A percentile compares a stretch with the other conserved stretches of the same genome.
These are phyloP conservation scores for Chaetomiaceae sp. DNA, from an alignment of 2,329 filamentous ascomycete species.

Conservation along the genomic window DNA sequence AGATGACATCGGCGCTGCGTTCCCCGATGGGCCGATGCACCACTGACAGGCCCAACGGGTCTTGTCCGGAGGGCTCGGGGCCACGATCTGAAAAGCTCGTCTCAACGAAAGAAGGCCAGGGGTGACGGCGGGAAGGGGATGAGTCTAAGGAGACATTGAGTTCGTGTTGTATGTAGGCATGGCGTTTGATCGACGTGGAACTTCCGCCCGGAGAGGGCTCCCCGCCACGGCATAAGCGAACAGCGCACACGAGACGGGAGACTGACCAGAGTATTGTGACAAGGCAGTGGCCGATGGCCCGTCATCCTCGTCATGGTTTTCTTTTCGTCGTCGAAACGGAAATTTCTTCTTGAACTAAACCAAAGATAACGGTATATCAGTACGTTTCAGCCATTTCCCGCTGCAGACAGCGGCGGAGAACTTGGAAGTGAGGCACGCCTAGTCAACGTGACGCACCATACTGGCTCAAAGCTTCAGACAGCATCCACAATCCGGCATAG, in stretches of 20 bases:
- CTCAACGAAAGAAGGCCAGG: not conserved
- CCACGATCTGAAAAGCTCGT: not conserved
- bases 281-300: no score
- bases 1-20: slow-evolving; percentile 26
- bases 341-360: no score
- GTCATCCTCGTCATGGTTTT: no score
- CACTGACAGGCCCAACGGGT: slow-evolving; percentile 7
- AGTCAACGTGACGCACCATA: no score
- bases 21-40: slow-evolving; percentile 4
- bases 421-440: no score
- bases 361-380: no score
- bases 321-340: no score
- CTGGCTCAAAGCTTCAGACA: no score
- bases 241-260: not conserved
- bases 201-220: not conserved
- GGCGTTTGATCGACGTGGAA: not conserved
- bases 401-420: no score
- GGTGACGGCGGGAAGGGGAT: not conserved
- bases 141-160: not conserved
- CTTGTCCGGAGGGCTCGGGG: not conserved
- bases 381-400: no score
- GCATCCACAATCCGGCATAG: no score
- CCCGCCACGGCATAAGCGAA: no score
- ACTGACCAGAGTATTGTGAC: not conserved
- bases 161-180: not conserved